Evolutionary conservation across 2,329 filamentous ascomycete species (phyloP), one percentile per base, ranked within the genome.

Genomic region (Epichloe bromicola): DNA sequence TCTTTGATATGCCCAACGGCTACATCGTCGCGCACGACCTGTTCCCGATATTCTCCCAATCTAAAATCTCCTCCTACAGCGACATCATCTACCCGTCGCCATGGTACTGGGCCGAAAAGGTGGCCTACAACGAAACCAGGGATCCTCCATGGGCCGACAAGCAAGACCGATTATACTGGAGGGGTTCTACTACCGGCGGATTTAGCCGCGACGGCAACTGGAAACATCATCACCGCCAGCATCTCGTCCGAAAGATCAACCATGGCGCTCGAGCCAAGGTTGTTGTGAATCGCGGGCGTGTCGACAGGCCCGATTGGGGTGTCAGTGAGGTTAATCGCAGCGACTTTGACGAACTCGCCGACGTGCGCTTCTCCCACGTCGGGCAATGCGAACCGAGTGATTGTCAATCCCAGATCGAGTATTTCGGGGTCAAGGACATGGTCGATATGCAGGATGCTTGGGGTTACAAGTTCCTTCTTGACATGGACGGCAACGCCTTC

Each of bases 401-500:
- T 71, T 98, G 93, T 68, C 79, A 83, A 44, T 89, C 89, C 0
- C 90, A 97, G 64, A 14, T 46, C 74, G 74, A 43, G 82, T 89
- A 58, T 95, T 88, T 67, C 97, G 30, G 30, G 30, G 30, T 97
- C 68, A 73, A 82, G 17, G 71, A 95, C 26, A 80, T 80, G 20
- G 75, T 80, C 3, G 74, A 76, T 20, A 86, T 79, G 3, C 88
- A 89, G 65, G 85, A 89, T 59, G 90, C 88, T 1, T 96, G 89
- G 85, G 74, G 74, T 43, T 89, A 85, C 68, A 90, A 88, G 65
- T 89, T 90, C 62, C 75, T 97, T 6, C 79, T 96, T 30, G 93
- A 98, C 65, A 85, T 98, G 54, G 93, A 98, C 66, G 93, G 93
- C 26, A 97, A 97, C 64, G 93, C 91, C 20, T 98, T 97, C 66